Conservation (phyloP, 345 rosid genomes). For the Carallia pectinifolia region DNA sequence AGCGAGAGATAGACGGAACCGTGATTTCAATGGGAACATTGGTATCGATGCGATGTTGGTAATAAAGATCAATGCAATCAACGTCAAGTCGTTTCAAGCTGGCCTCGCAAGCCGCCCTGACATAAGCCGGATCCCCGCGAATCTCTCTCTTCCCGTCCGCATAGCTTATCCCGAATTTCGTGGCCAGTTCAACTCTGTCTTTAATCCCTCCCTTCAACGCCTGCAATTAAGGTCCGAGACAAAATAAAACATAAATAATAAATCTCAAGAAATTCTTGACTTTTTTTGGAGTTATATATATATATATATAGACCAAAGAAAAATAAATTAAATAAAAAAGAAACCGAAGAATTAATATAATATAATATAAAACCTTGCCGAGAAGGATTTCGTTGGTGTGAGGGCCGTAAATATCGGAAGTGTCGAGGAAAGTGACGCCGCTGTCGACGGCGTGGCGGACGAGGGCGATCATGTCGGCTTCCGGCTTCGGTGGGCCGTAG, state of each 20-base stretch:
- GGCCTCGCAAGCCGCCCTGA: slow-evolving; percentile 54
- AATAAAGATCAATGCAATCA: slow-evolving; percentile 58
- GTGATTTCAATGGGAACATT: slow-evolving; percentile 58
- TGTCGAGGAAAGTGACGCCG: slow-evolving; percentile 54
- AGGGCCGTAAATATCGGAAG: slow-evolving; percentile 51
- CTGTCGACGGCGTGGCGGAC: slow-evolving; percentile 46
- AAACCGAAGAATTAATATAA: too few relatives aligned
- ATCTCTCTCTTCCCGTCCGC: slow-evolving; percentile 27
- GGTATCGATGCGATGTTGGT: slow-evolving; percentile 59
- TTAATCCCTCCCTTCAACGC: slow-evolving; percentile 60
- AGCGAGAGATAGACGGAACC: slow-evolving; percentile 27
- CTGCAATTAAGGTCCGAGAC: slow-evolving; percentile 9
- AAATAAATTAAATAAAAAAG: background rate
- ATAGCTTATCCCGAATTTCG: slow-evolving; percentile 45
- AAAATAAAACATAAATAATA: too few relatives aligned
- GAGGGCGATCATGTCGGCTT: slow-evolving; percentile 49
- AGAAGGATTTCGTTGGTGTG: slow-evolving; percentile 51
- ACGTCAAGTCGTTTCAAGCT: slow-evolving; percentile 59
- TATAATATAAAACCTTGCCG: slow-evolving; percentile 28
- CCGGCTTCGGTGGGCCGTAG: slow-evolving; percentile 48
- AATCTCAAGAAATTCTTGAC: too few relatives aligned
- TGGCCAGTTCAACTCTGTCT: slow-evolving; percentile 52
- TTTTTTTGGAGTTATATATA: too few relatives aligned
- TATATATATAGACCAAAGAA: too few relatives aligned
- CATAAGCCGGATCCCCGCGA: slow-evolving; percentile 55